A percentile compares a stretch with the other conserved stretches of the same genome.
Evolutionary conservation across 495 filamentous ascomycete species (phyloP).

Genomic region (Letharia columbiana): DNA sequence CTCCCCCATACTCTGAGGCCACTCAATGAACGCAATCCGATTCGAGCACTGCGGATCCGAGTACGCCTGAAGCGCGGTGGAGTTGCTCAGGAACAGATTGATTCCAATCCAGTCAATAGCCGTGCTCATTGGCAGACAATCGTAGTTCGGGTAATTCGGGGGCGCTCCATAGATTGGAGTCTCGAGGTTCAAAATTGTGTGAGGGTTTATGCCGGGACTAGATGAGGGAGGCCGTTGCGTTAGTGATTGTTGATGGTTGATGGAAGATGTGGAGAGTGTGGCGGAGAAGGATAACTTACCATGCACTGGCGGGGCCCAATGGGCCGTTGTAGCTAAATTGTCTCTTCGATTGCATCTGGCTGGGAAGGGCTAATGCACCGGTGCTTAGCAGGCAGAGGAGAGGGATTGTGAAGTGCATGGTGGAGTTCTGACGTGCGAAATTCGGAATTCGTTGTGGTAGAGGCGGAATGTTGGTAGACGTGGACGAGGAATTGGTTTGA

Average conservation of each 20-base stretch:
- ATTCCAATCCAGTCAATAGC: not conserved
- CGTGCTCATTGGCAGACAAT: not conserved
- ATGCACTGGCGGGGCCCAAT: not conserved
- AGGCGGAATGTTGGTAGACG: not conserved
- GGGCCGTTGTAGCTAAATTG: not conserved
- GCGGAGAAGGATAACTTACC: not conserved
- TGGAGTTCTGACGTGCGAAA: not conserved
- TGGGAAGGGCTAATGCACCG: not conserved
- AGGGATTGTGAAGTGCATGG: not conserved
- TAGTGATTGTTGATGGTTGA: not conserved
- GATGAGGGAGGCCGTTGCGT: not conserved
- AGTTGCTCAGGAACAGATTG: not conserved
- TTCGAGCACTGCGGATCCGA: not conserved
- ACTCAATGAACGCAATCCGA: not conserved
- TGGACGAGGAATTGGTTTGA: not conserved
- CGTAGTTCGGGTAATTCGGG: not conserved
- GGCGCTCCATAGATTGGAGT: not conserved
- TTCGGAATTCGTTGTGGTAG: not conserved
- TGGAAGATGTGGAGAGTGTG: not conserved
- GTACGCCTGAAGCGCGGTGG: not conserved
- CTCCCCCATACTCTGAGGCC: not conserved
- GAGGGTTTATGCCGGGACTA: not conserved
- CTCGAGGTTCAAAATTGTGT: too few relatives aligned
- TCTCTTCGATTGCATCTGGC: not conserved
- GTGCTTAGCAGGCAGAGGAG: not conserved